Evolutionary conservation across 2,329 filamentous ascomycete species (phyloP).

Genomic region (Xylariaceae sp.): DNA sequence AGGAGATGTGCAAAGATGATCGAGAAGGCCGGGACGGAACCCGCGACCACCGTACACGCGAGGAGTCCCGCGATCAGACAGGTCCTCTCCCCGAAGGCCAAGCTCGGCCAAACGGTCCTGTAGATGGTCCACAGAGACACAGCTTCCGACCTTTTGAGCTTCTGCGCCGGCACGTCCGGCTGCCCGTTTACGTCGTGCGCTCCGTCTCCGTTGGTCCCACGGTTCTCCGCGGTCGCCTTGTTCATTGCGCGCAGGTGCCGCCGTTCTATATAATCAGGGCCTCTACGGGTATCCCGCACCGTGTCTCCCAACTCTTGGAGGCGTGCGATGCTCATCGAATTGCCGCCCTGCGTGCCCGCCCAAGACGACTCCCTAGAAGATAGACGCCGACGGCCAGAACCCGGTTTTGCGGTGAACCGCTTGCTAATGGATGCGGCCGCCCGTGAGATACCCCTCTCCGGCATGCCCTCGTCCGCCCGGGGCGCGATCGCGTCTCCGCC

Average conservation of each 20-base stretch:
- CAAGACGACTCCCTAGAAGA: not conserved
- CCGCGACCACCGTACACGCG: slow-evolving; percentile 65
- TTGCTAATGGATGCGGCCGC: not conserved
- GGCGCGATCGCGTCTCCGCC: not conserved
- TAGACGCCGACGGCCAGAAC: not conserved
- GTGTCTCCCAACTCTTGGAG: slow-evolving; percentile 27
- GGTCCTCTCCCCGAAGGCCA: slow-evolving; percentile 55
- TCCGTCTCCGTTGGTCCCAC: not conserved
- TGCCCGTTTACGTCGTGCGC: not conserved
- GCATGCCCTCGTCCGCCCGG: not conserved
- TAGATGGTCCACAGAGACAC: slow-evolving; percentile 60
- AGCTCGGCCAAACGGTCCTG: slow-evolving; percentile 68
- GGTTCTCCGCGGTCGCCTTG: not conserved
- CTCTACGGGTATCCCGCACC: slow-evolving; percentile 20
- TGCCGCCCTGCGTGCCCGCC: slow-evolving; percentile 4
- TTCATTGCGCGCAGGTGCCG: not conserved
- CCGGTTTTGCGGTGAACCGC: slow-evolving; percentile 4
- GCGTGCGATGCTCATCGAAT: slow-evolving; percentile 22
- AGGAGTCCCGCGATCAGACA: slow-evolving; percentile 63
- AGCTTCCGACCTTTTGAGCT: not conserved
- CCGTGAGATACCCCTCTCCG: not conserved
- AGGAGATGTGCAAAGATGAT: slow-evolving; percentile 75
- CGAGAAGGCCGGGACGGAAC: slow-evolving; percentile 73
- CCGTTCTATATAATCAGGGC: slow-evolving; percentile 1
- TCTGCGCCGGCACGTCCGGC: not conserved